A percentile compares a stretch with the other conserved stretches of the same genome.
phyloP scores from a whole-genome alignment of 129 eudicot species.

The Deinandra increscens region DNA sequence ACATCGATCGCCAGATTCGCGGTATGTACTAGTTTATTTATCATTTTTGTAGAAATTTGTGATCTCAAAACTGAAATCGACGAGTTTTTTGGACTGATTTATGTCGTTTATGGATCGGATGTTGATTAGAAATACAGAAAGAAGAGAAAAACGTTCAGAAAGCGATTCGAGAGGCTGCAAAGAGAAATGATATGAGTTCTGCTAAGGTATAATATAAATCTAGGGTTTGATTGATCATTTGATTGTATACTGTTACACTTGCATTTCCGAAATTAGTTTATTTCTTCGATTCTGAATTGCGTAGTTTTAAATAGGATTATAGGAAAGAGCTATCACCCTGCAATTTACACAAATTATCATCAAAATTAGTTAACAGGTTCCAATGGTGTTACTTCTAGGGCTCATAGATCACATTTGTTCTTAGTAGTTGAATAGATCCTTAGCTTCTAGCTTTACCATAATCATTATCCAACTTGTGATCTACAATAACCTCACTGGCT shows the following conservation, averaged over 20 bases:
- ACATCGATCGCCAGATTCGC: conserved; percentile 92
- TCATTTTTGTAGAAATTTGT: background rate
- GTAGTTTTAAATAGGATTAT: background rate
- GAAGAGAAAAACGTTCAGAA: conserved; percentile 95
- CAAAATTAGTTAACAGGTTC: background rate
- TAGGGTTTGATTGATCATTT: conserved; percentile 1
- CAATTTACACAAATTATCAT: background rate
- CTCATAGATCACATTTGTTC: background rate
- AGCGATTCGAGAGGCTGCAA: conserved; percentile 92
- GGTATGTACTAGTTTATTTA: conserved; percentile 32
- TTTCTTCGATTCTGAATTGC: background rate
- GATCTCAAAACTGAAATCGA: conserved; percentile 3
- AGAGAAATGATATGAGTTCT: conserved; percentile 87
- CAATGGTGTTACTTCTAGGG: conserved; percentile 11
- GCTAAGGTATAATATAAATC: conserved; percentile 63
- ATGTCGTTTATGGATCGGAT: background rate
- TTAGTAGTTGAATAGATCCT: background rate
- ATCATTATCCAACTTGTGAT: background rate
- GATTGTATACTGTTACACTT: background rate
- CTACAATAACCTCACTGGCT: background rate
- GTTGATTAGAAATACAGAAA: conserved; percentile 65
- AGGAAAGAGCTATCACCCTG: too few species aligned
- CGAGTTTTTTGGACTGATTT: conserved; percentile 1
- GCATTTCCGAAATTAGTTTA: background rate
- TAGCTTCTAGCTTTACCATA: background rate